phyloP scores from a whole-genome alignment of 257 asterid species.

The Nicotiana obtusifolia region DNA sequence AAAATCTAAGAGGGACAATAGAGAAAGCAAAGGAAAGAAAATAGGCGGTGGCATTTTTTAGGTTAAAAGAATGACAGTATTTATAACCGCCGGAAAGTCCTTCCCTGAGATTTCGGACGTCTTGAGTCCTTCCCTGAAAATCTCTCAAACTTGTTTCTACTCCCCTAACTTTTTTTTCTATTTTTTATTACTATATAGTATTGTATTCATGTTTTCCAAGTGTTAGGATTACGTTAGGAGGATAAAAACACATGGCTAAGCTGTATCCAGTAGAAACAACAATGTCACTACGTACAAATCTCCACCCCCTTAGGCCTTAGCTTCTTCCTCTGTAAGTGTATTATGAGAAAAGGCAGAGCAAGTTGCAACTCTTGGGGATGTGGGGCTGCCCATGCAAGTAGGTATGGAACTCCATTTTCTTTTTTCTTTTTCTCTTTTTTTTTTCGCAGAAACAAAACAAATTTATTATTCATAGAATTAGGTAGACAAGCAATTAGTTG shows the following conservation, averaged over 20 bases:
- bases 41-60: constrained; percentile 10
- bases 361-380: background rate
- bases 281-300: background rate
- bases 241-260: background rate
- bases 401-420: too few relatives aligned
- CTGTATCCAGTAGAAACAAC: background rate
- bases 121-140: constrained; percentile 67
- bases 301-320: background rate
- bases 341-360: background rate
- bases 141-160: constrained; percentile 1
- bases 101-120: constrained; percentile 68
- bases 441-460: too few relatives aligned
- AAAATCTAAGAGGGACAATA: background rate
- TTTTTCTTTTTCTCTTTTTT: too few relatives aligned
- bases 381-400: too few relatives aligned
- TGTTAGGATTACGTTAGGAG: background rate
- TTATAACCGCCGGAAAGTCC: constrained; percentile 89
- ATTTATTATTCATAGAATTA: too few relatives aligned
- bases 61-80: constrained; percentile 30
- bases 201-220: background rate
- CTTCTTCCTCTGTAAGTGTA: background rate
- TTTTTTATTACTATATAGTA: background rate
- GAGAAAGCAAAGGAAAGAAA: background rate
- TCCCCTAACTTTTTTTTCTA: background rate
- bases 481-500: too few relatives aligned